These are phyloP conservation scores for Ganoderma meredithae DNA, from an alignment of 1,284 basidiomycete genomes.

Conservation along the genomic window DNA sequence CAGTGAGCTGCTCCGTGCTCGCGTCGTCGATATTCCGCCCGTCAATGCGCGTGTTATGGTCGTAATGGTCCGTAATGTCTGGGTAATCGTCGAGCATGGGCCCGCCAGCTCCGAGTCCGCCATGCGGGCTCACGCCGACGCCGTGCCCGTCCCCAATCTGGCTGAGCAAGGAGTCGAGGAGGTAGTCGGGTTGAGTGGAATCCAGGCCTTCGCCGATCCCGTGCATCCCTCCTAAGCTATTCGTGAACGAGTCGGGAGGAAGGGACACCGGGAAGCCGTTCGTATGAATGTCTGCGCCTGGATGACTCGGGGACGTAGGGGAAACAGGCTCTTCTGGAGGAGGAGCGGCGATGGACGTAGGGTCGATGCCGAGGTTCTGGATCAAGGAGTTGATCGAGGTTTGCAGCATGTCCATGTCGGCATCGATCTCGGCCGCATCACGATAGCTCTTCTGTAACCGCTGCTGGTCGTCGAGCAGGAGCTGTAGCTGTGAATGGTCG, in stretches of 20 bases:
- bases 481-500: constrained; percentile 46
- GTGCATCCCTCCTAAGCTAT: constrained; percentile 21
- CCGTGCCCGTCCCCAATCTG: constrained; percentile 39
- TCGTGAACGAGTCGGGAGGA: constrained; percentile 21
- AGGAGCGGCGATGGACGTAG: constrained; percentile 43
- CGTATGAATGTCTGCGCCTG: constrained; percentile 13
- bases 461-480: constrained; percentile 45
- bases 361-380: constrained; percentile 72
- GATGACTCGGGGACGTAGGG: constrained; percentile 8
- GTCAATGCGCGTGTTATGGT: constrained; percentile 39
- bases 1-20: constrained; percentile 49
- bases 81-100: constrained; percentile 6
- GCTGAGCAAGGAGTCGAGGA: constrained; percentile 57
- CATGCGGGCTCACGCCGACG: constrained; percentile 15
- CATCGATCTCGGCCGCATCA: constrained; percentile 70
- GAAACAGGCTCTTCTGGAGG: constrained; percentile 28
- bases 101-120: constrained; percentile 19
- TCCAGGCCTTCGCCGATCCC: constrained; percentile 19
- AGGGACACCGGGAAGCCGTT: constrained; percentile 17
- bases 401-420: constrained; percentile 78
- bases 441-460: constrained; percentile 66
- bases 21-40: constrained; percentile 41
- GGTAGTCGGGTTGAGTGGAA: constrained; percentile 46
- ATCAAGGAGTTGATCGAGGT: constrained; percentile 79
- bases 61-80: constrained; percentile 46